Evolutionary conservation across 108 stramenopile species (phyloP), one percentile per base, ranked within the genome.

Genomic region (Mayamaea pseudoterrestris): DNA sequence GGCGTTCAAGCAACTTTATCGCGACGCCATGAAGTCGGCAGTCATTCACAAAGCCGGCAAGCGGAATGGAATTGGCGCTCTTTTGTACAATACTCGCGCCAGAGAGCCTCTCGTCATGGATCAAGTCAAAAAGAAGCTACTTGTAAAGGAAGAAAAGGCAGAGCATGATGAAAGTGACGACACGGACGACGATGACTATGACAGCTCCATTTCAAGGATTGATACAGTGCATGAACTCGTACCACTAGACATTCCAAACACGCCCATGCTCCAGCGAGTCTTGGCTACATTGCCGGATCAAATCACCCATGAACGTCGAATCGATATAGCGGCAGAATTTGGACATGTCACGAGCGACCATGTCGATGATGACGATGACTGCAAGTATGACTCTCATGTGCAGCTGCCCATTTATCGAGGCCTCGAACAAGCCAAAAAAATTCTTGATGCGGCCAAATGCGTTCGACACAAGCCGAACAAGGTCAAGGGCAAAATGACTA

Each of bases 261-360:
- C n/a, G n/a, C n/a, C n/a, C n/a, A n/a, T n/a, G 29, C 73, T 76
- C 9, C 85, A 80, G 0, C 80, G 85, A 25, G 74, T 71, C 27
- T 54, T 47, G 2, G 46, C 61, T 23, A 47, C 55, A n/a, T 30
- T 45, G n/a, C 45, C 37, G 24, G 40, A 73, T 51, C 46, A 41
- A 49, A 13, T 46, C 46, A 36, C 46, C 27, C 37, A 39, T 18
- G 41, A 67, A 12, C 30, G 21, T 32, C 28, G 30, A 30, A 32
- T 18, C 29, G 31, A 20, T 14, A 39, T 18, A 8, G 16, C 37
- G 8, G 18, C 20, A 14, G 37, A 39, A 20, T 14, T 18, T 18
- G 5, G 16, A 3, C 20, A 39, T 39, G 8, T 3, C 5, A 18
- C 8, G 8, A 39, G 18, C 5, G 20, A 39, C 4, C 18, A 39